Evolutionary conservation across 2,329 filamentous ascomycete species (phyloP).

Genomic region (Nemania serpens): DNA sequence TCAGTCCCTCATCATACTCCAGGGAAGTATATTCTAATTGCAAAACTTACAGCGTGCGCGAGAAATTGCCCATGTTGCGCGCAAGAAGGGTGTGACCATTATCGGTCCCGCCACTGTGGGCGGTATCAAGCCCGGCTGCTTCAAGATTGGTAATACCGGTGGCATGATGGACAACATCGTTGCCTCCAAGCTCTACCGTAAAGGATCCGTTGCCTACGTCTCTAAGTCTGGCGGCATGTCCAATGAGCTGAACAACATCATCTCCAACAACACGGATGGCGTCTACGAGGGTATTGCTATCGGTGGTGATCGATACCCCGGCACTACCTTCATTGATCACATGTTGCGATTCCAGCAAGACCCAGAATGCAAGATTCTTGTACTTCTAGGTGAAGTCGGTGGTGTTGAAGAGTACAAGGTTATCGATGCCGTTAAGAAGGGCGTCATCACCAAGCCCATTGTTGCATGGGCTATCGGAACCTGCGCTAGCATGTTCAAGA

Average conservation of each 20-base stretch:
- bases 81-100: constrained; percentile 99
- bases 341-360: constrained; percentile 95
- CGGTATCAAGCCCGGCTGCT: constrained; percentile 98
- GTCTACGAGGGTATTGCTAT: constrained; percentile 99
- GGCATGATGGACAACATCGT: constrained; percentile 99
- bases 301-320: constrained; percentile 97
- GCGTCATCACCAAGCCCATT: constrained; percentile 95
- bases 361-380: constrained; percentile 95
- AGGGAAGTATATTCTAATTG: constrained; percentile 35
- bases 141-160: constrained; percentile 99
- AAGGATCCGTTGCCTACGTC: constrained; percentile 97
- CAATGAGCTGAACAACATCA: constrained; percentile 99
- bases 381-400: constrained; percentile 96
- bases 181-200: constrained; percentile 99
- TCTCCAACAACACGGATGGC: constrained; percentile 93
- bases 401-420: constrained; percentile 99
- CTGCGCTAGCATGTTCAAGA: constrained; percentile 99
- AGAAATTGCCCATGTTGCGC: constrained; percentile 94
- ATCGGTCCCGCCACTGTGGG: constrained; percentile 98
- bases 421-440: constrained; percentile 95
- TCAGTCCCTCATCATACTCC: constrained; percentile 31
- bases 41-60: constrained; percentile 73
- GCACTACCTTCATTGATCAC: constrained; percentile 99
- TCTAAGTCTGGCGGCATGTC: constrained; percentile 99
- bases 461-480: constrained; percentile 99